Conservation (phyloP, 495 filamentous ascomycete genomes). For the Pyrenula aspistea region DNA sequence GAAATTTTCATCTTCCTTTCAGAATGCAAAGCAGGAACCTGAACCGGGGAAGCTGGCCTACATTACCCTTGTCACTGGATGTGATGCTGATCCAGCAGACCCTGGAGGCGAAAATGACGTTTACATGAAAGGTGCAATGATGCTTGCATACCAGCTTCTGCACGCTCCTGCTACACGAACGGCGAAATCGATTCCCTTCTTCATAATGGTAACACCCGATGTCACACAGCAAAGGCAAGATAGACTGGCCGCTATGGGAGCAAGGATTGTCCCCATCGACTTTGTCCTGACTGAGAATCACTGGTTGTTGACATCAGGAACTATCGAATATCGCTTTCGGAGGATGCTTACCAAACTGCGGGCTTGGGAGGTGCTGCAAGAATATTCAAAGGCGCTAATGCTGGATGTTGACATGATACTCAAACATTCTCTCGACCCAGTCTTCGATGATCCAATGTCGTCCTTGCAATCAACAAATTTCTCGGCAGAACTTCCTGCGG, state of each 20-base stretch:
- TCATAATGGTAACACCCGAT: conserved; percentile 19
- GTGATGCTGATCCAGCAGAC: neutral
- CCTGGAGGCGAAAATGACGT: conserved; percentile 12
- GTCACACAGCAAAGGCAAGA: conserved; percentile 12
- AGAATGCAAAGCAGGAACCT: neutral
- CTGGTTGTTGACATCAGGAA: conserved; percentile 9
- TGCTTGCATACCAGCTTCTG: conserved; percentile 33
- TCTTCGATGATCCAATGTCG: conserved; percentile 23
- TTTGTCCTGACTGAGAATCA: conserved; percentile 7
- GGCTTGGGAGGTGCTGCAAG: conserved; percentile 20
- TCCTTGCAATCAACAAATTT: neutral
- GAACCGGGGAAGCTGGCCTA: neutral
- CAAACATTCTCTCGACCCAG: conserved; percentile 17
- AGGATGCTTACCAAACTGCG: conserved; percentile 27
- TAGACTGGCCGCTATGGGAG: conserved; percentile 19
- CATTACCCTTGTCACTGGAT: neutral
- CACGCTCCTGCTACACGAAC: conserved; percentile 23
- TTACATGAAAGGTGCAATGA: conserved; percentile 26
- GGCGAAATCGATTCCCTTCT: conserved; percentile 13
- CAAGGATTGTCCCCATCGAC: conserved; percentile 18
- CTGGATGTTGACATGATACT: conserved; percentile 32
- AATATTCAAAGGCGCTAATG: conserved; percentile 31
- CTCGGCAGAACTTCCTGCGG: conserved; percentile 3
- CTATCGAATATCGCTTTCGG: conserved; percentile 11
- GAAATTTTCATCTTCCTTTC: neutral